phyloP scores from a whole-genome alignment of 371 early-diverging fungal species.

The Syncephalastrum racemosum region DNA sequence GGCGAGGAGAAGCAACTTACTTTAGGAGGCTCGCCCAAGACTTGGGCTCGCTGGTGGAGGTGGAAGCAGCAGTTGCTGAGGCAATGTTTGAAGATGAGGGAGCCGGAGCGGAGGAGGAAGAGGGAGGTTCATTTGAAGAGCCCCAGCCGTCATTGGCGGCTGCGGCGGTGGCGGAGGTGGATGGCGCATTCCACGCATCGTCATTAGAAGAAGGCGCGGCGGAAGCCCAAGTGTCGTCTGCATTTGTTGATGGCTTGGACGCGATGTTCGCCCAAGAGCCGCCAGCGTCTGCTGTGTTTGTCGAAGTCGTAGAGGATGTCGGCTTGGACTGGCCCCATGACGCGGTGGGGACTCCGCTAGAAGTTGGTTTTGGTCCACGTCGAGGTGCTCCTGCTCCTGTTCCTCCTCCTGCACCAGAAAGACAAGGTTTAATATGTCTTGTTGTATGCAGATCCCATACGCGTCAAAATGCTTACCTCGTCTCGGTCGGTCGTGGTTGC shows the following conservation, averaged over 20 bases:
- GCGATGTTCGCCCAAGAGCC: conserved; percentile 33
- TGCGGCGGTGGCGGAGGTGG: conserved; percentile 3
- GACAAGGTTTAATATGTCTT: conserved; percentile 4
- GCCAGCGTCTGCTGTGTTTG: conserved; percentile 14
- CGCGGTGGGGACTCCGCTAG: conserved; percentile 17
- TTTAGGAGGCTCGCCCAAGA: conserved; percentile 78
- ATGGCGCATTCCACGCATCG: conserved; percentile 8
- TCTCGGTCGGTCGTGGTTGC: conserved; percentile 20
- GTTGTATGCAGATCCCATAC: neutral
- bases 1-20: conserved; percentile 38
- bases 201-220: conserved; percentile 1
- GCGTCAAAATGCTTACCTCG: conserved; percentile 23
- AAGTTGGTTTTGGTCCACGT: conserved; percentile 24
- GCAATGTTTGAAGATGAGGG: conserved; percentile 18
- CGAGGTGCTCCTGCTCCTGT: conserved; percentile 41
- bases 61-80: no score
- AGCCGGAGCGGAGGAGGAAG: conserved; percentile 30
- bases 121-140: conserved; percentile 18
- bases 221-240: conserved; percentile 5
- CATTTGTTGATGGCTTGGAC: conserved; percentile 13
- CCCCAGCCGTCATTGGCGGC: neutral
- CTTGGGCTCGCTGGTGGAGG: conserved; percentile 28
- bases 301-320: conserved; percentile 17
- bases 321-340: conserved; percentile 19
- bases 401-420: conserved; percentile 33